phyloP scores from a whole-genome alignment of 2,329 filamentous ascomycete species.

The Arthrobotrys megalospora region DNA sequence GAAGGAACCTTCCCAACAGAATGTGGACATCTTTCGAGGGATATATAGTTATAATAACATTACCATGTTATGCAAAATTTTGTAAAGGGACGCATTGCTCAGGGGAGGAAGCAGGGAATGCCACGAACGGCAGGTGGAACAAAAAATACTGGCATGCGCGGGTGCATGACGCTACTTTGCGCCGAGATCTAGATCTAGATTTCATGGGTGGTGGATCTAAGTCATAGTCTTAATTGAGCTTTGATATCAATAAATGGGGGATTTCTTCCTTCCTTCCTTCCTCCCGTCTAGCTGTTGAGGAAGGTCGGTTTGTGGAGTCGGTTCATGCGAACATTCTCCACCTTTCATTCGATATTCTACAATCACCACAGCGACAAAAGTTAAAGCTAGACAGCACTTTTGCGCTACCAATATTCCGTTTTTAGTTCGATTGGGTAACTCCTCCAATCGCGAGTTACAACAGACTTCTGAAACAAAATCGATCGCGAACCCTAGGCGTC shows the following conservation, averaged over 20 bases:
- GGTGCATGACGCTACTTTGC: background rate
- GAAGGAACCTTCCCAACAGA: background rate
- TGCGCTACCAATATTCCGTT: background rate
- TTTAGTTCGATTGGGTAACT: background rate
- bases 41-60: background rate
- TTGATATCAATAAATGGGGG: background rate
- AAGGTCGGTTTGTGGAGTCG: background rate
- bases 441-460: constrained; percentile 5
- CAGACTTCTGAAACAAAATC: constrained; percentile 10
- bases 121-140: constrained; percentile 4
- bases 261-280: background rate
- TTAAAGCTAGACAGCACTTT: background rate
- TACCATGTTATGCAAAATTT: constrained; percentile 15
- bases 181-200: constrained; percentile 4
- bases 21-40: background rate
- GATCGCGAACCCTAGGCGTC: background rate
- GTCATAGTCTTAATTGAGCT: background rate
- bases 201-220: background rate
- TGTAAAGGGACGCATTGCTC: background rate
- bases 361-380: background rate
- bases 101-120: constrained; percentile 1
- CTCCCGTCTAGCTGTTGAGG: background rate
- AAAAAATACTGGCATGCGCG: background rate
- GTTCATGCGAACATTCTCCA: background rate
- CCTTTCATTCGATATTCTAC: background rate